Conservation (phyloP, 2,329 filamentous ascomycete species). For the Exophiala sideris region DNA sequence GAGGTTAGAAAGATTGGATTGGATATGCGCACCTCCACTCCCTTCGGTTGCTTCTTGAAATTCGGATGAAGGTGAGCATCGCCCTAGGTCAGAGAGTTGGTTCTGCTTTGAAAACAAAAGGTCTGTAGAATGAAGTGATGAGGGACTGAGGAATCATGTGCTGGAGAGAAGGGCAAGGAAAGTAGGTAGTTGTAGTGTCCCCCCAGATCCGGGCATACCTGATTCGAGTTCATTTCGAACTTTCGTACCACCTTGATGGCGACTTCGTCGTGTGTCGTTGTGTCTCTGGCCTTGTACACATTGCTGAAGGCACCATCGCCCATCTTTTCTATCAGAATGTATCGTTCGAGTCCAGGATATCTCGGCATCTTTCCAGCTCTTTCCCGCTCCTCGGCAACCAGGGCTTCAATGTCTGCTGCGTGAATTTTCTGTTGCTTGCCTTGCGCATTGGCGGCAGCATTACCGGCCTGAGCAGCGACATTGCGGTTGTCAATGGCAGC, state of each 20-base stretch:
- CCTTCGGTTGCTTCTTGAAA: conserved; percentile 91
- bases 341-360: conserved; percentile 82
- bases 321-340: conserved; percentile 92
- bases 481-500: conserved; percentile 60
- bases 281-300: conserved; percentile 85
- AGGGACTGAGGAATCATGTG: not conserved
- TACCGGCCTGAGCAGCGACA: conserved; percentile 64
- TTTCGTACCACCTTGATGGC: conserved; percentile 99
- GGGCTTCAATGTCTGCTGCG: conserved; percentile 68
- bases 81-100: conserved; percentile 66
- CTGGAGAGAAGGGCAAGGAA: conserved; percentile 26
- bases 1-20: conserved; percentile 35
- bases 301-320: conserved; percentile 98
- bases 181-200: conserved; percentile 25
- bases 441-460: conserved; percentile 61
- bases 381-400: conserved; percentile 88
- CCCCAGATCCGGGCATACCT: conserved; percentile 65
- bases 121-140: conserved; percentile 16
- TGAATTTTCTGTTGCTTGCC: conserved; percentile 60
- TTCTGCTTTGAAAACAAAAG: conserved; percentile 38
- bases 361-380: conserved; percentile 79
- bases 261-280: conserved; percentile 65
- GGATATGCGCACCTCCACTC: conserved; percentile 81
- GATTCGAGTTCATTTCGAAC: conserved; percentile 97
- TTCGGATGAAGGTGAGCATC: conserved; percentile 91